Evolutionary conservation across 2,329 filamentous ascomycete species (phyloP).

Genomic region (Trematosphaeria pertusa): DNA sequence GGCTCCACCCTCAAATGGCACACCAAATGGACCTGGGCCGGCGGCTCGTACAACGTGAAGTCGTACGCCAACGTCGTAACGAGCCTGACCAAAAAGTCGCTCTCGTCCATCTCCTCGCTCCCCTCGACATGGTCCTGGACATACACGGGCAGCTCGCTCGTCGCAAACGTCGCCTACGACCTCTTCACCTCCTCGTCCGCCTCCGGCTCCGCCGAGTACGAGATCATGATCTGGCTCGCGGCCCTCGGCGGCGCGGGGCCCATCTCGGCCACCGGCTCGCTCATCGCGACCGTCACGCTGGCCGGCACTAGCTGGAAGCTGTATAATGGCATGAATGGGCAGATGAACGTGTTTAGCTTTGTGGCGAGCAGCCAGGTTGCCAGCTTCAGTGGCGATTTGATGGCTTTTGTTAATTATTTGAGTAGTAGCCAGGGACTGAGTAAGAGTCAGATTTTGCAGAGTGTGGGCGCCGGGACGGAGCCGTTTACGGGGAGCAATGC

Average conservation of each 20-base stretch:
- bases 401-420: constrained; percentile 65
- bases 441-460: constrained; percentile 60
- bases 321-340: constrained; percentile 66
- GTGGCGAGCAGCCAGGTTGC: constrained; percentile 57
- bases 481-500: constrained; percentile 60
- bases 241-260: constrained; percentile 65
- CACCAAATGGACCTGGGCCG: constrained; percentile 53
- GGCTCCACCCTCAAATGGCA: constrained; percentile 52
- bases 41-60: constrained; percentile 49
- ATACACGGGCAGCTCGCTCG: constrained; percentile 58
- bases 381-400: constrained; percentile 64
- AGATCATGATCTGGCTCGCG: constrained; percentile 72
- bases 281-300: constrained; percentile 62
- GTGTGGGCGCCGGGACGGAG: constrained; percentile 64
- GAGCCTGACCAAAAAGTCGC: constrained; percentile 37
- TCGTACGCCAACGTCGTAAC: constrained; percentile 54
- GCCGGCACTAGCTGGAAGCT: constrained; percentile 64
- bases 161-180: constrained; percentile 68
- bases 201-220: constrained; percentile 59
- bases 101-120: constrained; percentile 51
- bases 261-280: constrained; percentile 63
- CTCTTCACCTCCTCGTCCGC: constrained; percentile 63
- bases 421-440: constrained; percentile 56
- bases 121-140: constrained; percentile 55
- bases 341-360: constrained; percentile 68